A percentile compares a stretch with the other conserved stretches of the same genome.
Conservation (phyloP, 2,329 filamentous ascomycete species). For the Pseudogymnoascus sp. region DNA sequence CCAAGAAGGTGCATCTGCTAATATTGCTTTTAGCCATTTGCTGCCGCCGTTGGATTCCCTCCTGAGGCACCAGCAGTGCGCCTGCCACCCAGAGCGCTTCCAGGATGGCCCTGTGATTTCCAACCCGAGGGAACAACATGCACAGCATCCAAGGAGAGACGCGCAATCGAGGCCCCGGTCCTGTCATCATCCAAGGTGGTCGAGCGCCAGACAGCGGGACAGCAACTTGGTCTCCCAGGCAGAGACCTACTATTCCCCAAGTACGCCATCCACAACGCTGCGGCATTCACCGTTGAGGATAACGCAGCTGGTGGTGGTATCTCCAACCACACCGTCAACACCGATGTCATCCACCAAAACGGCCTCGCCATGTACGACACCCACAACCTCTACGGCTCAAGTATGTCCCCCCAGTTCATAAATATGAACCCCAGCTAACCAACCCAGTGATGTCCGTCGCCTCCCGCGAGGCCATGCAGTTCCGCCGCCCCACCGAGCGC, state of each 20-base stretch:
- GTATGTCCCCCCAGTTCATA: slow-evolving; percentile 20
- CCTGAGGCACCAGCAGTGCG: slow-evolving; percentile 56
- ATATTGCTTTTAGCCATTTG: slow-evolving; percentile 16
- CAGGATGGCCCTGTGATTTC: slow-evolving; percentile 60
- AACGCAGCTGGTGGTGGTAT: slow-evolving; percentile 38
- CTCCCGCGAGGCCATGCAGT: slow-evolving; percentile 57
- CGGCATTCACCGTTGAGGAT: slow-evolving; percentile 37
- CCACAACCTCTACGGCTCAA: slow-evolving; percentile 67
- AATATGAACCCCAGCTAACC: slow-evolving; percentile 10
- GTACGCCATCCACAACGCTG: slow-evolving; percentile 57
- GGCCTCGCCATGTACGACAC: slow-evolving; percentile 64
- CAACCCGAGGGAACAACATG: slow-evolving; percentile 45
- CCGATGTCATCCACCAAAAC: slow-evolving; percentile 58
- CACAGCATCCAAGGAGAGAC: slow-evolving; percentile 21
- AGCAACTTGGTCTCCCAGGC: slow-evolving; percentile 49
- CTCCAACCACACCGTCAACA: slow-evolving; percentile 53
- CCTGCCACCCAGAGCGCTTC: slow-evolving; percentile 52
- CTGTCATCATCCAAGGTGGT: neutral
- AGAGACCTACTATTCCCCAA: slow-evolving; percentile 56
- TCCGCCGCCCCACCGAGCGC: slow-evolving; percentile 52
- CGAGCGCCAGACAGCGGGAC: slow-evolving; percentile 23
- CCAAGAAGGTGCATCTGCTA: neutral
- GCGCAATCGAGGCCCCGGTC: slow-evolving; percentile 12
- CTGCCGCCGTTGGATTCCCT: slow-evolving; percentile 40
- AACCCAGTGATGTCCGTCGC: slow-evolving; percentile 55